Conservation (phyloP, 2,329 filamentous ascomycete species). For the Ophiocordyceps camponoti-leonardi region DNA sequence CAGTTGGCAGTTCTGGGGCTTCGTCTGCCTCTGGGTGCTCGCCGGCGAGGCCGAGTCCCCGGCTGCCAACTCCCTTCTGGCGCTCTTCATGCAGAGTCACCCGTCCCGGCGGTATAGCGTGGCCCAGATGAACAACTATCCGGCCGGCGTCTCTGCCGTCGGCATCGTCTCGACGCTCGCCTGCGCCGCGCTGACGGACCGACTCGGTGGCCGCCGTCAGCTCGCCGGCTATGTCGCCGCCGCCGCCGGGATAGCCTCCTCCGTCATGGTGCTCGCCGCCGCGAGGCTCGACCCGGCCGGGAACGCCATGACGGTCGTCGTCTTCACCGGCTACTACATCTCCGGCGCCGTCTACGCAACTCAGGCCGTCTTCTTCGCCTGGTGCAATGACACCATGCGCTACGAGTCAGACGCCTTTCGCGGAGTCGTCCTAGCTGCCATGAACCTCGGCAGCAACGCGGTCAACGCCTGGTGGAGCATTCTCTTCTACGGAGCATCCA, state of each 20-base stretch:
- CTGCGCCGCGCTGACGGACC: conserved; percentile 53
- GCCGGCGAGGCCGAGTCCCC: conserved; percentile 58
- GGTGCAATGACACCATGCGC: conserved; percentile 55
- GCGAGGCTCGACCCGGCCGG: conserved; percentile 19
- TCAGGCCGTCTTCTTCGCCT: conserved; percentile 59
- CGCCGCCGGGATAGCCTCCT: conserved; percentile 44
- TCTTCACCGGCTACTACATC: conserved; percentile 54
- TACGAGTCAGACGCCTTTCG: conserved; percentile 45
- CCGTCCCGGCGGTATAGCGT: conserved; percentile 25
- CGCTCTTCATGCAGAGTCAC: conserved; percentile 31
- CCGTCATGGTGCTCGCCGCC: conserved; percentile 41
- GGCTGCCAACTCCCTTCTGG: conserved; percentile 41
- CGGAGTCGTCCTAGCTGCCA: conserved; percentile 50
- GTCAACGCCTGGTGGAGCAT: conserved; percentile 61
- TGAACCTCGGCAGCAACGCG: conserved; percentile 52
- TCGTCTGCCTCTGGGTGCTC: conserved; percentile 50
- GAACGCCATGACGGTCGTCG: conserved; percentile 26
- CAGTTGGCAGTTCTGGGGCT: conserved; percentile 50
- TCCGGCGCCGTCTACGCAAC: conserved; percentile 54
- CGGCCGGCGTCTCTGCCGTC: conserved; percentile 36
- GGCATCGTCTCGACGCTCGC: conserved; percentile 46
- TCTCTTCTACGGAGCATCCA: conserved; percentile 49
- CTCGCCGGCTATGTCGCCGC: conserved; percentile 51
- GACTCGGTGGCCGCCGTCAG: conserved; percentile 43
- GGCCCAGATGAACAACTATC: conserved; percentile 37